Conservation (phyloP, 2,329 filamentous ascomycete species). For the Aspergillus awamori region DNA sequence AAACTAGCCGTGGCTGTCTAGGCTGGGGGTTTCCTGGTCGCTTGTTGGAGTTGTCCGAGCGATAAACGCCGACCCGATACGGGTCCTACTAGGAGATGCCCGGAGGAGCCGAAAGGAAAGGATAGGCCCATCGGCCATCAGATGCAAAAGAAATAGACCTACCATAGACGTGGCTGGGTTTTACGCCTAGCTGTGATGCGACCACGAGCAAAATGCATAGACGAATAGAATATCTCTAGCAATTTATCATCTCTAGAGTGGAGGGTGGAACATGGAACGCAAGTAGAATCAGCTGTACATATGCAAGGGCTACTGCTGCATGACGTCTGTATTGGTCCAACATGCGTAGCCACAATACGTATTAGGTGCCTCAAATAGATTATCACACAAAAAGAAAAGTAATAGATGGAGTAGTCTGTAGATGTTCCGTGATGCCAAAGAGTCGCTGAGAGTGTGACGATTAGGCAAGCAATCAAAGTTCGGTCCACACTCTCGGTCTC, state of each 20-base stretch:
- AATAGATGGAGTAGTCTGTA: too few species aligned
- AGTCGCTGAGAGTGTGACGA: too few species aligned
- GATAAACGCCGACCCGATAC: neutral
- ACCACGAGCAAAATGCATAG: constrained; percentile 5
- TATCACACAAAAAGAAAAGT: neutral
- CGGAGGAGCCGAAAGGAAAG: too few species aligned
- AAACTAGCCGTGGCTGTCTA: neutral
- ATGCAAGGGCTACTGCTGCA: neutral
- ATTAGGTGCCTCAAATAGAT: neutral
- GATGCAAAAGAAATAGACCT: neutral
- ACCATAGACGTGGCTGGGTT: neutral
- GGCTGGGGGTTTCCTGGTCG: neutral
- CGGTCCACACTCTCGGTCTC: constrained; percentile 14
- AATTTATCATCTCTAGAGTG: neutral
- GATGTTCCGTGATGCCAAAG: too few species aligned
- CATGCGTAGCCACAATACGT: neutral
- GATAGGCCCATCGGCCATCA: neutral
- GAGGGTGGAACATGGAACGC: too few species aligned
- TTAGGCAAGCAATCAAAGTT: neutral
- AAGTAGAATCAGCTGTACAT: neutral
- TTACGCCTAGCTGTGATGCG: constrained; percentile 3
- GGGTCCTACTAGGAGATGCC: neutral
- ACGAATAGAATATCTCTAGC: neutral
- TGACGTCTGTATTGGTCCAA: neutral
- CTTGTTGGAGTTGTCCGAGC: neutral